phyloP scores from a whole-genome alignment of 345 rosid species.

The Eucalyptus brandiana region DNA sequence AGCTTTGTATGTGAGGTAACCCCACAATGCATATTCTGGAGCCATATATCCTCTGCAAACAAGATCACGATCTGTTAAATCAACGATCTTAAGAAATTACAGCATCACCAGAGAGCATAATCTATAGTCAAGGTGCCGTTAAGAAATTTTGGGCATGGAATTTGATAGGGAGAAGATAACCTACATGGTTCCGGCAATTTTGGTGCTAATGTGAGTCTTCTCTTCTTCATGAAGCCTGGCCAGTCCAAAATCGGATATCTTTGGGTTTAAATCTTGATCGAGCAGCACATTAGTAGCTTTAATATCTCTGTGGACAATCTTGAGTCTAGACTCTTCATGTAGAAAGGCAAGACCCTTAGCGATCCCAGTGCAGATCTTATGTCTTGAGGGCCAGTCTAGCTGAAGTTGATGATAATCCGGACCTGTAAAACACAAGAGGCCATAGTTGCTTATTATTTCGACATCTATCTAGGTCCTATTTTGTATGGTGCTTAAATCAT shows the following conservation, averaged over 20 bases:
- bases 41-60: constrained; percentile 31
- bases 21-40: constrained; percentile 32
- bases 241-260: constrained; percentile 60
- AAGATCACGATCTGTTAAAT: background rate
- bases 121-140: too few species aligned
- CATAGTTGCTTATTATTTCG: background rate
- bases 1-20: constrained; percentile 19
- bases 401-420: constrained; percentile 1
- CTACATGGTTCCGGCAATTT: constrained; percentile 60
- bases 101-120: background rate
- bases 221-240: constrained; percentile 41
- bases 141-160: background rate
- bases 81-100: background rate
- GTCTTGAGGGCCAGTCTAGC: constrained; percentile 36
- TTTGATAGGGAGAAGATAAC: background rate
- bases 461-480: background rate
- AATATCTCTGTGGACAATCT: constrained; percentile 58
- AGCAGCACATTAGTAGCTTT: constrained; percentile 50
- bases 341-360: constrained; percentile 56
- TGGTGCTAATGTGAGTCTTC: constrained; percentile 43
- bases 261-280: constrained; percentile 35
- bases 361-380: constrained; percentile 37
- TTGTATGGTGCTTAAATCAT: background rate
- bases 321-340: constrained; percentile 40
- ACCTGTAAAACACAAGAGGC: background rate